Conservation (phyloP, 1,284 basidiomycete species). For the Stereum hirsutum region DNA sequence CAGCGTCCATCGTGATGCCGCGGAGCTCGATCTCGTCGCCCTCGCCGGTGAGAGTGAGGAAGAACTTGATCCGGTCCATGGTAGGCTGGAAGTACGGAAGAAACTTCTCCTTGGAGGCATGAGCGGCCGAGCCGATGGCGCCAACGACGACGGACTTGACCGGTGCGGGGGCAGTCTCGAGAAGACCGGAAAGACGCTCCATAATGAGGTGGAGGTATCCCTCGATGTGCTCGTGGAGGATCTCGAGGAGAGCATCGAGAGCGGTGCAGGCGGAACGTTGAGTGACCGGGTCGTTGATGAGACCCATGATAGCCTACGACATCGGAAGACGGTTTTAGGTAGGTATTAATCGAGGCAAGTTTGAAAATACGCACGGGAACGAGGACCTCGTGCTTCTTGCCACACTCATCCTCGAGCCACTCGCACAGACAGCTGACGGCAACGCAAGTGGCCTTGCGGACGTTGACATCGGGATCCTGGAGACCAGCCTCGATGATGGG, state of each 20-base stretch:
- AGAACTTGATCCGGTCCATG: slow-evolving; percentile 84
- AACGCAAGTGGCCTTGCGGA: slow-evolving; percentile 92
- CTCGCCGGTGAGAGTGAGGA: slow-evolving; percentile 76
- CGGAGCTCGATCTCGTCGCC: slow-evolving; percentile 91
- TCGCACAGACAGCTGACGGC: slow-evolving; percentile 96
- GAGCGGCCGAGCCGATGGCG: slow-evolving; percentile 96
- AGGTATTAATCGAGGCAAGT: not conserved
- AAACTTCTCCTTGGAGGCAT: slow-evolving; percentile 93
- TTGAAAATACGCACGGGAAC: slow-evolving; percentile 84
- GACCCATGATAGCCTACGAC: slow-evolving; percentile 72
- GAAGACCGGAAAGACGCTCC: slow-evolving; percentile 86
- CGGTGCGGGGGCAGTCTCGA: slow-evolving; percentile 78
- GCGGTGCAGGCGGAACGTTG: slow-evolving; percentile 93
- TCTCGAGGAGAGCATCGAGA: slow-evolving; percentile 94
- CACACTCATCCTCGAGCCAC: slow-evolving; percentile 94
- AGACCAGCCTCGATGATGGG: slow-evolving; percentile 90
- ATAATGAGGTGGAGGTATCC: slow-evolving; percentile 94
- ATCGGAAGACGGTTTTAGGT: not conserved
- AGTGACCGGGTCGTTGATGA: slow-evolving; percentile 83
- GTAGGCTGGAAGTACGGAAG: slow-evolving; percentile 92
- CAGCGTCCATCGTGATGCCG: slow-evolving; percentile 96
- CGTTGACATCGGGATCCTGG: slow-evolving; percentile 74
- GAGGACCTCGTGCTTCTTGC: slow-evolving; percentile 75
- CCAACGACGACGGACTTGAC: slow-evolving; percentile 97
- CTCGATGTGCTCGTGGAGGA: slow-evolving; percentile 85